Percentiles rank a stretch among this genome's conserved stretches.
phyloP scores from a whole-genome alignment of 2,329 filamentous ascomycete genomes.

The Diaporthe humulicola region DNA sequence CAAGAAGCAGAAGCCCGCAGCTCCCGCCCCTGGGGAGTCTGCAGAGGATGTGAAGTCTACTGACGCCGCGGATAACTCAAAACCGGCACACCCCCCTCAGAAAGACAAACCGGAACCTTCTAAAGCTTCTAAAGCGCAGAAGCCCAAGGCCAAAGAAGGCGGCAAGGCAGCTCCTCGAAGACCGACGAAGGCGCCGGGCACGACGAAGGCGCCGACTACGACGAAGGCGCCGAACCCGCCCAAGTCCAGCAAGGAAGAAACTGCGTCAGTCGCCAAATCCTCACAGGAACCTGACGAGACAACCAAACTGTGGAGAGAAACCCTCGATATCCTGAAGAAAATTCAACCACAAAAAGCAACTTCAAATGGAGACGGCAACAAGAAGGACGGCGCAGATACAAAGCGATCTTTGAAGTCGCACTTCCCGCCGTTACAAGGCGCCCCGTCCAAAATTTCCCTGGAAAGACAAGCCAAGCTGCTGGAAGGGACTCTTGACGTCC shows the following conservation, averaged over 20 bases:
- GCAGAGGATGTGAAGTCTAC: background rate
- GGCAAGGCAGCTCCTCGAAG: background rate
- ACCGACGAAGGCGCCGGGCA: slow-evolving; percentile 2
- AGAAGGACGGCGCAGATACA: slow-evolving; percentile 28
- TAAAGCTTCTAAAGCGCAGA: slow-evolving; percentile 1
- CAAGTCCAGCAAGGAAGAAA: background rate
- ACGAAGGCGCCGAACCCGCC: no score
- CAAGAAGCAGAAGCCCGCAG: slow-evolving; percentile 12
- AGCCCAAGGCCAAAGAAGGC: background rate
- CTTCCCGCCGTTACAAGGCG: slow-evolving; percentile 26
- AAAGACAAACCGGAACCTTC: background rate
- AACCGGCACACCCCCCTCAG: background rate
- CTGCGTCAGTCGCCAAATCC: background rate
- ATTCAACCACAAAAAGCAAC: slow-evolving; percentile 38
- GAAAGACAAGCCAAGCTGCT: slow-evolving; percentile 50
- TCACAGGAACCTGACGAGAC: background rate
- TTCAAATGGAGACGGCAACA: background rate
- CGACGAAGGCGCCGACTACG: slow-evolving; percentile 5
- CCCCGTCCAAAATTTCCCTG: slow-evolving; percentile 22
- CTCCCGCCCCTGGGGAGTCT: background rate
- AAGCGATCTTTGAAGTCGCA: slow-evolving; percentile 37
- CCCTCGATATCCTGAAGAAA: slow-evolving; percentile 45
- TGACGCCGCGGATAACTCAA: background rate
- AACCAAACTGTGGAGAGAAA: slow-evolving; percentile 45
- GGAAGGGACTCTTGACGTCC: slow-evolving; percentile 52